phyloP scores from a whole-genome alignment of 2,329 filamentous ascomycete species.

The Cordyceps cateniannulata region DNA sequence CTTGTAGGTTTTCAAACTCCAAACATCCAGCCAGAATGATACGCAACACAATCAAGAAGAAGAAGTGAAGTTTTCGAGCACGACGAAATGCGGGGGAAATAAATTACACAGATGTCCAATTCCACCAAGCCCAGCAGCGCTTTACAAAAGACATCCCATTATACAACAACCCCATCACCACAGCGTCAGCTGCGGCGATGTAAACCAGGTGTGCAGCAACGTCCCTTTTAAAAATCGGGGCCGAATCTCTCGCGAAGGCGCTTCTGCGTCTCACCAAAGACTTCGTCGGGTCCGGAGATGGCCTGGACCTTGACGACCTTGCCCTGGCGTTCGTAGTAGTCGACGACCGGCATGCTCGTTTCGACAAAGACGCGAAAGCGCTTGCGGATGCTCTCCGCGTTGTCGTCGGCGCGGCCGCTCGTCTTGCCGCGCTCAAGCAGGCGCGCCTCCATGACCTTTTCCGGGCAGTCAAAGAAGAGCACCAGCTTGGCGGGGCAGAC shows the following conservation, averaged over 20 bases:
- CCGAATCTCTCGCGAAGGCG: constrained; percentile 45
- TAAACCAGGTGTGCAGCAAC: neutral
- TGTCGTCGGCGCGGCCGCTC: constrained; percentile 85
- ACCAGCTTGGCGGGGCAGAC: constrained; percentile 82
- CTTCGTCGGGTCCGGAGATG: constrained; percentile 56
- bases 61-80: too few species aligned
- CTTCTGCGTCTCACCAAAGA: constrained; percentile 48
- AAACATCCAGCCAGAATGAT: neutral
- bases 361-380: constrained; percentile 90
- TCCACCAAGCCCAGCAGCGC: neutral
- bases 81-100: neutral
- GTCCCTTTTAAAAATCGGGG: constrained; percentile 9
- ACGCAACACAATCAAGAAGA: too few species aligned
- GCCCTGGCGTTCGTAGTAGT: constrained; percentile 70
- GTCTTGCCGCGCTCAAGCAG: constrained; percentile 89
- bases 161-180: neutral
- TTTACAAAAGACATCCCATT: neutral
- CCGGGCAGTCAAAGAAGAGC: constrained; percentile 90
- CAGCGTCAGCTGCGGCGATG: too few species aligned
- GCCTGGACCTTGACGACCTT: constrained; percentile 78
- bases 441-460: constrained; percentile 77
- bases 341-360: constrained; percentile 95
- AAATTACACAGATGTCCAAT: neutral
- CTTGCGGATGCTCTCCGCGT: constrained; percentile 93
- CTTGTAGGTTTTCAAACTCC: neutral